Evolutionary conservation across 139 green algal genomes (phyloP).

Genomic region (Coccomyxa sp.): DNA sequence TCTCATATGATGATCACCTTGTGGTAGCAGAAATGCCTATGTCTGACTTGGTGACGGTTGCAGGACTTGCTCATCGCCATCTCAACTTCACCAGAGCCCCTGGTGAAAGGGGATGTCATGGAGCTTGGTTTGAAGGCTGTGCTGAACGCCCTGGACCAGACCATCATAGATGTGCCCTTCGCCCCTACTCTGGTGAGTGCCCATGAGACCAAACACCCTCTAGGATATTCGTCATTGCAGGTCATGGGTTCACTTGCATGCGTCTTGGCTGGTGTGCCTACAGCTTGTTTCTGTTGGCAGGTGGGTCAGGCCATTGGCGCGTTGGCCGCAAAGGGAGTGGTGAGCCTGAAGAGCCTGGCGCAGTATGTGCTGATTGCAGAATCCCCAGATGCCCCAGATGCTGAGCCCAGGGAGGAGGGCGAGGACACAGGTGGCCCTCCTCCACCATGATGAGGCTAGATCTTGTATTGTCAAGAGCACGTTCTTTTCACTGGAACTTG

Average conservation of each 20-base stretch:
- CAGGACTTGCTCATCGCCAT: constrained; percentile 9
- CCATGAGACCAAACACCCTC: not conserved
- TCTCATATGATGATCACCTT: not conserved
- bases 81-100: not conserved
- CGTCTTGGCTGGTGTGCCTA: not conserved
- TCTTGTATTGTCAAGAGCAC: too few species aligned
- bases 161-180: not conserved
- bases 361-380: constrained; percentile 26
- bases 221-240: not conserved
- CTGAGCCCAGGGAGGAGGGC: constrained; percentile 21
- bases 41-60: not conserved
- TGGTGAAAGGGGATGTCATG: not conserved
- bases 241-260: not conserved
- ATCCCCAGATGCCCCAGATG: constrained; percentile 20
- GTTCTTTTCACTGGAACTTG: too few species aligned
- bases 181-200: constrained; percentile 9
- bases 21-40: not conserved
- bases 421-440: not conserved
- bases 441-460: not conserved
- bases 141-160: constrained; percentile 6
- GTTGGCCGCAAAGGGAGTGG: constrained; percentile 18
- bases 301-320: constrained; percentile 26
- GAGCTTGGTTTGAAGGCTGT: not conserved
- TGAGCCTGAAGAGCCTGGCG: constrained; percentile 21
- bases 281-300: constrained; percentile 4